Conservation (phyloP, 768 basidiomycete genomes). For the Termitomyces bulborhizus region DNA sequence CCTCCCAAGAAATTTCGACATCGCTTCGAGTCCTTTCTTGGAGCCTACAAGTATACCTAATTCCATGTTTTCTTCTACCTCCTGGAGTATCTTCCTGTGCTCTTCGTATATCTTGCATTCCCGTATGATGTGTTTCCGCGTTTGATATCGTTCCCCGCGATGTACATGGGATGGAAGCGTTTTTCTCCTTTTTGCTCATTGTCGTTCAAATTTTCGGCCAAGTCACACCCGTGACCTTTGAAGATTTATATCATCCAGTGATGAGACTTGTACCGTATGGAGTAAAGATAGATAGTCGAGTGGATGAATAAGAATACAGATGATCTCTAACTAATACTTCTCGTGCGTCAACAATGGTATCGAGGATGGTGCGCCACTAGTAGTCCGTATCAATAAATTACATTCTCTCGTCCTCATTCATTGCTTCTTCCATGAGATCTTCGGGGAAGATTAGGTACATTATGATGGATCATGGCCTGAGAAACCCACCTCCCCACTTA, state of each 20-base stretch:
- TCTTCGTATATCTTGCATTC: too few species aligned
- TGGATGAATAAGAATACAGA: constrained; percentile 13
- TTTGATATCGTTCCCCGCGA: too few species aligned
- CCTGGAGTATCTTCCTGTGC: too few species aligned
- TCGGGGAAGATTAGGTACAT: constrained; percentile 1
- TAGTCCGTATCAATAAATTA: constrained; percentile 12
- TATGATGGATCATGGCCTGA: neutral
- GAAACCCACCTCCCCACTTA: constrained; percentile 62
- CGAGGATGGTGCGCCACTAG: constrained; percentile 7
- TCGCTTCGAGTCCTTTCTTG: too few species aligned
- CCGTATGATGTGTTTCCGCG: too few species aligned
- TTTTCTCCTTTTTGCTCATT: neutral
- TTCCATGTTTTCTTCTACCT: too few species aligned
- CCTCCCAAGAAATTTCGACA: too few species aligned
- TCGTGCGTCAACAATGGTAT: constrained; percentile 5
- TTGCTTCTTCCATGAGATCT: constrained; percentile 40
- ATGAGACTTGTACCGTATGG: neutral
- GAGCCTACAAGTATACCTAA: too few species aligned
- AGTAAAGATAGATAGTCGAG: neutral
- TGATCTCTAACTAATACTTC: constrained; percentile 13
- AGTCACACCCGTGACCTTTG: too few species aligned
- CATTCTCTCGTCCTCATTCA: constrained; percentile 33
- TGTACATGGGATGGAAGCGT: neutral
- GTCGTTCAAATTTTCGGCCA: neutral
- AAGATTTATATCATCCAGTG: too few species aligned